phyloP scores from a whole-genome alignment of 1,139 yeast species.

The Hyphopichia wangnamkhiaoensis region DNA sequence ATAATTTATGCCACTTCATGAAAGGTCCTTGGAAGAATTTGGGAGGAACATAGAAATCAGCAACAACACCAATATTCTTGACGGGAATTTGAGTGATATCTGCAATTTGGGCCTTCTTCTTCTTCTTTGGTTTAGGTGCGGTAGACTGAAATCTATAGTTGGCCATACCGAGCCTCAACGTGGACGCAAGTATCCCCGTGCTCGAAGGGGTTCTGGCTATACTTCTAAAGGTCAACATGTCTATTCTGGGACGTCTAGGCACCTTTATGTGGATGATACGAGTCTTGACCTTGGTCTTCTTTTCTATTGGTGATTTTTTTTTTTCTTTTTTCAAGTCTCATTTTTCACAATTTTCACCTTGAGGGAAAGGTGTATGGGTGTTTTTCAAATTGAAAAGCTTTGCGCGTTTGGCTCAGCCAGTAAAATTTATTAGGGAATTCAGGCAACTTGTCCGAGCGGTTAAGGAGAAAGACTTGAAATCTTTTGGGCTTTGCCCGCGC shows the following conservation, averaged over 20 bases:
- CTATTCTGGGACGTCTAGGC: too few species aligned
- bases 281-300: too few species aligned
- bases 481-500: constrained; percentile 44
- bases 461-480: constrained; percentile 42
- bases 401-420: neutral
- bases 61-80: constrained; percentile 42
- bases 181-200: neutral
- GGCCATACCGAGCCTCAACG: neutral
- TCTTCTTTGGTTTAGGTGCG: constrained; percentile 18
- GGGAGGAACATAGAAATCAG: constrained; percentile 49
- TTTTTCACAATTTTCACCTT: too few species aligned
- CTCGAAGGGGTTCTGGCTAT: too few species aligned
- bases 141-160: constrained; percentile 6
- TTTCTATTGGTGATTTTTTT: too few species aligned
- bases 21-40: constrained; percentile 30
- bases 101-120: constrained; percentile 18
- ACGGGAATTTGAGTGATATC: constrained; percentile 44
- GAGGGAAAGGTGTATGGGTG: too few species aligned
- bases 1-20: constrained; percentile 39
- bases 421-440: too few species aligned
- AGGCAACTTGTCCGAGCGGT: constrained; percentile 43
- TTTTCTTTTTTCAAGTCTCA: too few species aligned
- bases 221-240: too few species aligned
- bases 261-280: too few species aligned
- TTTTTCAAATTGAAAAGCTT: too few species aligned